Base-by-base conservation (phyloP, 2,329 filamentous ascomycete genomes). In the Bipolaris zeicola region DNA sequence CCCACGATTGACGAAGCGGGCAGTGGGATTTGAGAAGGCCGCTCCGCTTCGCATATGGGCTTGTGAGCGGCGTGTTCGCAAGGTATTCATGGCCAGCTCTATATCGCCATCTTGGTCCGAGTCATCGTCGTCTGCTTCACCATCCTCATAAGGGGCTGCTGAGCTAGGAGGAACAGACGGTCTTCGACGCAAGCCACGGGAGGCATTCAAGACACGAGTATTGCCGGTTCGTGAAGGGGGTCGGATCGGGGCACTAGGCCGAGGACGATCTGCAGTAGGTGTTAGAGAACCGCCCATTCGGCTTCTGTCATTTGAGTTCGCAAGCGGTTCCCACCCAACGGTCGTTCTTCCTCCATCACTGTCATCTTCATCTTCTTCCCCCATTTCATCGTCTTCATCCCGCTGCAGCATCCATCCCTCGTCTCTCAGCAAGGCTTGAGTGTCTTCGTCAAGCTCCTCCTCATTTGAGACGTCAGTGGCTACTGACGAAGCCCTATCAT, bases 281-380 rank as follows among this genome's bases (percentile, higher is more conserved):
- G 76, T 79, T 75, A 79, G 76, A 78, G 76, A 78, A 73, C 76
- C 74, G 69, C 70, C 71, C 71, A 75, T 76, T 74, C 75, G 76
- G 66, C 69, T 67, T 78, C 75, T 75, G 66, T 77, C 74, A 77
- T 76, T 76, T 68, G 76, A 76, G 71, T 72, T 77, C 75, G 76
- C 70, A 69, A 73, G 76, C 75, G 74, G 70, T 66, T 77, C 76
- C 75, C 76, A 78, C 76, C 76, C 76, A 74, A 78, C 76, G 61
- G 76, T 77, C 75, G 76, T 78, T 64, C 74, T 70, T 65, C 68
- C 76, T 61, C 75, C 76, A 72, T 78, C 76, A 61, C 76, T 78
- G 55, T 77, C 73, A 60, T 74, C 75, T 56, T 74, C 71, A 55
- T 69, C 73, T 66, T 64, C 63, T 56, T 74, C 72, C 44, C 70